phyloP scores from a whole-genome alignment of 208 protist genomes.

The Leishmania martiniquensis region DNA sequence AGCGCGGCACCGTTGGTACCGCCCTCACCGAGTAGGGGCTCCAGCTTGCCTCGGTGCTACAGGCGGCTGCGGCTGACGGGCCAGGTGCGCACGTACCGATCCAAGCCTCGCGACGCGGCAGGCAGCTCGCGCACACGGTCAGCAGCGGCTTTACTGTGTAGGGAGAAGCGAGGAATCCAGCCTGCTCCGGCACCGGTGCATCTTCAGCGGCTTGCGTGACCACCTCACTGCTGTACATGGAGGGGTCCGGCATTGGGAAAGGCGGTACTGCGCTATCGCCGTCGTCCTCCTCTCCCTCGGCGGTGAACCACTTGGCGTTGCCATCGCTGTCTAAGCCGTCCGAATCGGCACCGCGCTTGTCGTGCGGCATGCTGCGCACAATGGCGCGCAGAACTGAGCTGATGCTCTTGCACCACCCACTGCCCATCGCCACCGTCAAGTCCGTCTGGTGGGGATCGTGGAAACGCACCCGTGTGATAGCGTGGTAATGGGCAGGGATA shows the following conservation, averaged over 20 bases:
- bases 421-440: conserved; percentile 59
- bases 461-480: conserved; percentile 79
- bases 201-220: conserved; percentile 2
- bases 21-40: conserved; percentile 28
- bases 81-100: conserved; percentile 49
- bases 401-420: conserved; percentile 52
- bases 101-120: conserved; percentile 66
- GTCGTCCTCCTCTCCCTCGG: conserved; percentile 27
- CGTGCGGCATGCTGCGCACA: conserved; percentile 33
- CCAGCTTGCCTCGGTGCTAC: neutral
- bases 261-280: conserved; percentile 5
- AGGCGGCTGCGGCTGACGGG: conserved; percentile 4
- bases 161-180: conserved; percentile 36
- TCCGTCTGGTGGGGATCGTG: conserved; percentile 57
- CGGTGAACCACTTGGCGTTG: conserved; percentile 1
- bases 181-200: conserved; percentile 6
- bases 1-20: conserved; percentile 73
- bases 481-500: conserved; percentile 59
- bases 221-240: conserved; percentile 11
- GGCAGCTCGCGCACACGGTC: conserved; percentile 74
- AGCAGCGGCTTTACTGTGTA: conserved; percentile 73
- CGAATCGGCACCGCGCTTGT: neutral
- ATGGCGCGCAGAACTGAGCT: conserved; percentile 58
- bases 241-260: conserved; percentile 4
- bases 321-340: conserved; percentile 2